Evolutionary conservation across 169 alveolate species (phyloP), one percentile per base, ranked within the genome.

Genomic region (Plasmodium fragile): DNA sequence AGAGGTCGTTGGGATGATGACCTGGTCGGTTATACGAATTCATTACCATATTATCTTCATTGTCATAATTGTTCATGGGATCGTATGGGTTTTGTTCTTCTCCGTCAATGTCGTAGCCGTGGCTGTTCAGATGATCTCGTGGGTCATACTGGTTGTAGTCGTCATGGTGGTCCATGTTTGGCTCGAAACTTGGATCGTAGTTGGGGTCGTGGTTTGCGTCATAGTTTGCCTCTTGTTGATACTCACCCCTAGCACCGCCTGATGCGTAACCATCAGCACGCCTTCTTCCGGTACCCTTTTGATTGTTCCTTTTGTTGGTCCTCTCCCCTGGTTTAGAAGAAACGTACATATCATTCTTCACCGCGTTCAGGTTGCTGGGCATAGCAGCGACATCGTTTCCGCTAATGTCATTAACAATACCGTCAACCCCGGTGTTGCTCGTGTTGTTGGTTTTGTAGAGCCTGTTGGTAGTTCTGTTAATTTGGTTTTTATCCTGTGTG

Each of bases 1-100:
- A 53, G 16, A 81, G 34, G 34, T 78, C 39, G 25, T 52, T 53
- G 53, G 65, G 75, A 55, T 81, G 75, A 36, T 80, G 52, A 81
- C 55, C 32, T 81, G 77, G 16, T 25, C 18, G 8, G 71, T 11
- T 81, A 4, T 28, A 55, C 2, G 41, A 18, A 53, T 49, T 28
- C 8, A 1, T 81, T 53, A 6, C 43, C 11, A 81, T 16, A 32
- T 30, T 81, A 34, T 81, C 7, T 22, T 81, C 70, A 16, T 41
- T 81, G 49, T 34, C 6, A 81, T 32, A 11, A 81, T 81, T n/a
- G 43, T 52, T 34, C 39, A 32, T 3, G 55, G 65, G 43, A 34
- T 81, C 22, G 7, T 81, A 53, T 34, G 73, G 32, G 13, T 79
- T 79, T 2, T 7, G 28, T 34, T 79, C 65, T 45, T 79, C 65